Evolutionary conservation across 768 basidiomycete species (phyloP).

Genomic region (Boletus patriciae): DNA sequence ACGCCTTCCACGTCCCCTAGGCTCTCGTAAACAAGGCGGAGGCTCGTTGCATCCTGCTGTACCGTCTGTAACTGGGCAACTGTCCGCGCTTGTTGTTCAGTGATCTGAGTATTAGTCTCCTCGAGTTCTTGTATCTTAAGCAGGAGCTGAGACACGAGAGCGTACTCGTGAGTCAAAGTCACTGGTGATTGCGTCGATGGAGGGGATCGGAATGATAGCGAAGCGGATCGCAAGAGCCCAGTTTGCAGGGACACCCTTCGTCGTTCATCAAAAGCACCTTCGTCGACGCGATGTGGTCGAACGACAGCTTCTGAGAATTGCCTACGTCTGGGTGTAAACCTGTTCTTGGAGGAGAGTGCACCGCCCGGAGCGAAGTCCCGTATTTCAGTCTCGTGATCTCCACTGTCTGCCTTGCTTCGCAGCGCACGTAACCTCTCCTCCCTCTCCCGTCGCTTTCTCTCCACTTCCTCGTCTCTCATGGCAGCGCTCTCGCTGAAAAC

Average conservation of each 20-base stretch:
- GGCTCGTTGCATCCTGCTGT: conserved; percentile 69
- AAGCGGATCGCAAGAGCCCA: conserved; percentile 26
- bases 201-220: conserved; percentile 23
- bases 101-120: conserved; percentile 65
- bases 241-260: conserved; percentile 20
- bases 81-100: conserved; percentile 63
- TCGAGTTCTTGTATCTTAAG: conserved; percentile 77
- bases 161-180: conserved; percentile 39
- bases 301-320: conserved; percentile 30
- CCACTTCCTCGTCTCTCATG: conserved; percentile 31
- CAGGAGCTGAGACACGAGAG: conserved; percentile 68
- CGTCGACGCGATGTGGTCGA: conserved; percentile 10
- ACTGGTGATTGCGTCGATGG: conserved; percentile 13
- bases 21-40: conserved; percentile 67
- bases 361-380: conserved; percentile 65
- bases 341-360: conserved; percentile 35
- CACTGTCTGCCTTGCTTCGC: conserved; percentile 40
- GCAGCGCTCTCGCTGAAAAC: conserved; percentile 31
- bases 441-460: conserved; percentile 37
- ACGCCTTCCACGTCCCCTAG: conserved; percentile 53
- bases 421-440: conserved; percentile 55
- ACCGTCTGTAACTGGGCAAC: conserved; percentile 61
- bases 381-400: conserved; percentile 36
- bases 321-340: conserved; percentile 25
- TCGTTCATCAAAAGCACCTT: conserved; percentile 10